Evolutionary conservation across 148 eudicot genomes (phyloP), one percentile per base, ranked within the genome.

Genomic region (Heliamphora exappendiculata): DNA sequence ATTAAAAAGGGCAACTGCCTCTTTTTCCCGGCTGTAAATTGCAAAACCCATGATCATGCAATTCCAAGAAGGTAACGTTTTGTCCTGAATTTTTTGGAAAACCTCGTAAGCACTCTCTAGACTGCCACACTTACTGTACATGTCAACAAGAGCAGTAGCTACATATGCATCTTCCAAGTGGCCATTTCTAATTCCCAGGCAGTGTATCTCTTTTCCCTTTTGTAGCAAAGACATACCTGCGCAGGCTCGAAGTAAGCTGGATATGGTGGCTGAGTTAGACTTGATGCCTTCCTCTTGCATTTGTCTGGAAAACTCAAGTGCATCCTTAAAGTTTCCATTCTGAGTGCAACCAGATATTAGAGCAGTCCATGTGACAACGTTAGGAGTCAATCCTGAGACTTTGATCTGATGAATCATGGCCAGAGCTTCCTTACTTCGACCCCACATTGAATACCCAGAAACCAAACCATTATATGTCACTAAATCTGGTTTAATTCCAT

Each of bases 41-140:
- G 93, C 85, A 45, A 81, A 86, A 67, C 89, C 89, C 83, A 79
- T 82, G 73, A 90, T 90, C 91, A 90, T 88, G 78, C 87, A 86
- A 78, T 90, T 90, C 88, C 88, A 88, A 54, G 87, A 79, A 51
- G 87, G 85, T 55, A 88, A 68, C 4, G 84, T 83, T 73, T 78
- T 88, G 78, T 75, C 72, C 16, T 58, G 75, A 76, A 72, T 78
- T 37, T 70, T 74, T 19, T 47, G 51, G 58, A 88, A 88, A 64
- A 90, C 79, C 64, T 82, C 76, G 24, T 68, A 75, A 22, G 88
- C 91, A 67, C 73, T 76, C 70, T 68, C 75, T 37, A 90, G 79
- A 77, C 81, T 85, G 47, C 93, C 91, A 8, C 88, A 83, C 63
- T 83, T 90, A 47, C 83, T 77, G 78, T 90, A 88, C 93, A 88